phyloP scores from a whole-genome alignment of 148 eudicot species.

The Chenopodium album region DNA sequence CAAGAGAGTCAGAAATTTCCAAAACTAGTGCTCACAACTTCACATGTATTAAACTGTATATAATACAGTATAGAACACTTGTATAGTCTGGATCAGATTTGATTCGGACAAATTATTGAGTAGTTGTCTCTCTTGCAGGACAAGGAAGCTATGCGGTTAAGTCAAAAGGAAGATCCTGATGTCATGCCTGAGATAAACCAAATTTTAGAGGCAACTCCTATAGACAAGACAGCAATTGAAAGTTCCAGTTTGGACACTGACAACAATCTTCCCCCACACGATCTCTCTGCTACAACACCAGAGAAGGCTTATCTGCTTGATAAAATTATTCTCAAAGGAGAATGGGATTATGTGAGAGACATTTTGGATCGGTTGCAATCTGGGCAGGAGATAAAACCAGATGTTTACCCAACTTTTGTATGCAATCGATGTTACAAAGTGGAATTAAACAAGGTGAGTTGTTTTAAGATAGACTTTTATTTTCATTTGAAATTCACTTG shows the following conservation, averaged over 20 bases:
- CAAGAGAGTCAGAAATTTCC: not conserved
- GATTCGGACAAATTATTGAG: not conserved
- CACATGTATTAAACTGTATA: not conserved
- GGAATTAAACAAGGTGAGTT: conserved; percentile 53
- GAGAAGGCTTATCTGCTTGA: conserved; percentile 81
- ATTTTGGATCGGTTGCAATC: conserved; percentile 40
- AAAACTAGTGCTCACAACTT: not conserved
- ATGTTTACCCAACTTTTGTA: conserved; percentile 63
- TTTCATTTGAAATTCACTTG: not conserved
- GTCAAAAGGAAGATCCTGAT: conserved; percentile 33
- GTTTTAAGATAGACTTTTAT: not conserved
- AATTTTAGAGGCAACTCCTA: conserved; percentile 35
- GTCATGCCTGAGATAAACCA: conserved; percentile 32
- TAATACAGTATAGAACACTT: not conserved
- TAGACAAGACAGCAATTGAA: conserved; percentile 60
- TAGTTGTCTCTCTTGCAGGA: conserved; percentile 39
- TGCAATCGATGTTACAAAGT: conserved; percentile 59
- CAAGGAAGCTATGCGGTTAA: conserved; percentile 31
- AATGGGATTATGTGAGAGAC: conserved; percentile 70
- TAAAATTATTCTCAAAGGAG: conserved; percentile 71
- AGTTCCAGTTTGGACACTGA: conserved; percentile 33
- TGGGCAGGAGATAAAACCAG: conserved; percentile 47
- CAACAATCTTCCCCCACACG: conserved; percentile 70
- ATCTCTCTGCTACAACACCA: conserved; percentile 63
- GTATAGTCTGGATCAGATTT: not conserved